Base-by-base conservation (phyloP, 1,284 basidiomycete species). In the Blastosporella zonata region DNA sequence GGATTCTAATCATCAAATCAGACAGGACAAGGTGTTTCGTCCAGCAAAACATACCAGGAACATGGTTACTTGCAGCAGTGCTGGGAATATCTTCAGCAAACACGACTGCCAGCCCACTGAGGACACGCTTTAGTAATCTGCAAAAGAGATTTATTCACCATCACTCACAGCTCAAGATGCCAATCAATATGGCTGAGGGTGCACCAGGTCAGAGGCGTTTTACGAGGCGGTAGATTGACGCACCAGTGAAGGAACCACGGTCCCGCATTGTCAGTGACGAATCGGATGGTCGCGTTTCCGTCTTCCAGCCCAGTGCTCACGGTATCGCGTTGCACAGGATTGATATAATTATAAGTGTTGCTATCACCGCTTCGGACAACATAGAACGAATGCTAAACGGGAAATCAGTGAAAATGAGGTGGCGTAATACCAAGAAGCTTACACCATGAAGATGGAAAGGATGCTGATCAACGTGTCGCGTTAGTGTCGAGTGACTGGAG, bases 401-500 rank as follows among this genome's bases (percentile, higher is more conserved):
- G 9, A 15, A 6, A 15, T 34, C 15, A 34, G 15, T 34, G 33
- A 34, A 34, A 17, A 10, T 34, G 9, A 34, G 9, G 15, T 15
- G 15, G 33, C 15, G 13, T 12, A 17, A 2, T 2, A 17, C 6
- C 3, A 31, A 29, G 40, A 42, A 18, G 62, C 68, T 25, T 55
- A 72, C 69, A 6, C 71, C 71, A 29, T 72, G 71, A 15, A 72
- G 49, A 55, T 69, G 70, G 58, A 69, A 64, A 2, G 69, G 68
- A 54, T 55, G 56, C 55, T 58, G 28, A 56, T 52, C 25, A 18
- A 18, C 13, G 6, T 5, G 17, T 12, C 6, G 15, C 5, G 15
- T 34, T 13, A 34, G 9, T 13, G 15, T 17, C 13, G 15, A 34
- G 33, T 31, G 7, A 31, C 29, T 28, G 6, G n/a, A 17, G 15